phyloP scores from a whole-genome alignment of 176 grass and related monocot genomes.

The Aegilops speltoides region DNA sequence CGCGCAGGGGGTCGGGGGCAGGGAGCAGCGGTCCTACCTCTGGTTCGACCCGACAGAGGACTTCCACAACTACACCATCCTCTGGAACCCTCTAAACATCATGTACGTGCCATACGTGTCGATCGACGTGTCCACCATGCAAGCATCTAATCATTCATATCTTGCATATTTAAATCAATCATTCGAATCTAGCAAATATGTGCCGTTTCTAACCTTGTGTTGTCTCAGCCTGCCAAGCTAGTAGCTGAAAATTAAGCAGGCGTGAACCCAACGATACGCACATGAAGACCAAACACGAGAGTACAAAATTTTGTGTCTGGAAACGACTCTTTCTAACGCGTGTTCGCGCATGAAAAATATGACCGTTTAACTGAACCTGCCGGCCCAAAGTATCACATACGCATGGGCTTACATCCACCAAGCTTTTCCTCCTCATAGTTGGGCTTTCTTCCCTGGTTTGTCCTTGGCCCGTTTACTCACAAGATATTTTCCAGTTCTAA shows the following conservation, averaged over 20 bases:
- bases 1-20: constrained; percentile 31
- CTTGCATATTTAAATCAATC: not conserved
- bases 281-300: no score
- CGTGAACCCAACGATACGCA: no score
- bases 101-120: constrained; percentile 47
- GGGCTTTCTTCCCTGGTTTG: not conserved
- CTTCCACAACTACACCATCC: constrained; percentile 57
- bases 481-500: no score
- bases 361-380: not conserved
- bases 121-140: not conserved
- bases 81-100: constrained; percentile 54
- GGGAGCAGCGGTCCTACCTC: constrained; percentile 47
- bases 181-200: no score
- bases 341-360: not conserved
- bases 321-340: no score
- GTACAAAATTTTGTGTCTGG: no score
- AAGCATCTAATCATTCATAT: not conserved
- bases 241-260: no score
- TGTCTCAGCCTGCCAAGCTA: not conserved
- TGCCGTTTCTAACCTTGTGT: no score
- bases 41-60: constrained; percentile 59
- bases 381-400: not conserved
- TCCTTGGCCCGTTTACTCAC: not conserved
- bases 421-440: not conserved
- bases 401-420: not conserved